These are phyloP conservation scores for Trichocomaceae sp. DNA, from an alignment of 2,329 filamentous ascomycete species.

Conservation along the genomic window DNA sequence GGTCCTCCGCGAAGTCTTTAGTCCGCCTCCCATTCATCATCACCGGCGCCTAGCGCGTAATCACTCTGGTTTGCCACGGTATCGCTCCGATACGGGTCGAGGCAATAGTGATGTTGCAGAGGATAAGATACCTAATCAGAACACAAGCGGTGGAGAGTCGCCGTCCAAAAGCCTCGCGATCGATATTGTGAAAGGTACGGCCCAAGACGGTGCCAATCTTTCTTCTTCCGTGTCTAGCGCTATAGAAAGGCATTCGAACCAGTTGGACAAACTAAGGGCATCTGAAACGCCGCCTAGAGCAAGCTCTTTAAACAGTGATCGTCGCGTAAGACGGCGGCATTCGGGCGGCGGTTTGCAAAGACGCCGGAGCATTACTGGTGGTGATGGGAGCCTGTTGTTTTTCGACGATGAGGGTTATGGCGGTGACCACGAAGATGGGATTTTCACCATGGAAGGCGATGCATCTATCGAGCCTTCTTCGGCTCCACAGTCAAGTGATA, in stretches of 20 bases:
- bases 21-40: slow-evolving; percentile 75
- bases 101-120: slow-evolving; percentile 31
- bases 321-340: slow-evolving; percentile 58
- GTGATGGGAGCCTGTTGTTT: slow-evolving; percentile 75
- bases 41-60: slow-evolving; percentile 62
- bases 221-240: slow-evolving; percentile 36
- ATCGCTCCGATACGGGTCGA: slow-evolving; percentile 28
- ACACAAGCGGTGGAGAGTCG: slow-evolving; percentile 16
- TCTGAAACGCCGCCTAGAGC: slow-evolving; percentile 42
- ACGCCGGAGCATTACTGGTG: slow-evolving; percentile 65
- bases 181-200: slow-evolving; percentile 22
- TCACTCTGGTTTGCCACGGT: slow-evolving; percentile 57
- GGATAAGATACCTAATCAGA: slow-evolving; percentile 22
- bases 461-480: slow-evolving; percentile 9
- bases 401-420: slow-evolving; percentile 84
- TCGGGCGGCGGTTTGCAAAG: slow-evolving; percentile 79
- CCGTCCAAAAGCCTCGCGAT: slow-evolving; percentile 21
- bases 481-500: neutral
- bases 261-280: slow-evolving; percentile 29
- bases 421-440: slow-evolving; percentile 66
- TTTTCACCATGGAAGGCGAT: slow-evolving; percentile 62
- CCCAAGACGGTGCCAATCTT: slow-evolving; percentile 24
- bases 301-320: slow-evolving; percentile 26
- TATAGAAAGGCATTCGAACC: slow-evolving; percentile 28
- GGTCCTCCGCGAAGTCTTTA: slow-evolving; percentile 85